Conservation (phyloP, 768 basidiomycete species). For the Lactarius tabidus region DNA sequence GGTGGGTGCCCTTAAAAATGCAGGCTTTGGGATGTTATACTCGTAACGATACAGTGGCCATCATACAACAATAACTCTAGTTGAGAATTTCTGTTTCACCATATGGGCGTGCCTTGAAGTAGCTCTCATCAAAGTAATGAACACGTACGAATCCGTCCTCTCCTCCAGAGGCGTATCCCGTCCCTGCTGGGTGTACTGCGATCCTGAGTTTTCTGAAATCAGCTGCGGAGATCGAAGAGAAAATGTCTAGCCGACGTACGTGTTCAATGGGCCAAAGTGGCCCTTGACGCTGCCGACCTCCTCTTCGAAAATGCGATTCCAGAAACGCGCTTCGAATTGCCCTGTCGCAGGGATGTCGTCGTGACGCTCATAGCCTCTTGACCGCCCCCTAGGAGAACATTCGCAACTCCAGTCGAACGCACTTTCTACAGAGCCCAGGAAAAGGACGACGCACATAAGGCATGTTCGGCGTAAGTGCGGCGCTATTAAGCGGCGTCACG, state of each 20-base stretch:
- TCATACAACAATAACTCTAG: no score
- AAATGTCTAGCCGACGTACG: conserved; percentile 52
- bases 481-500: conserved; percentile 94
- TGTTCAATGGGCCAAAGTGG: conserved; percentile 95
- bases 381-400: no score
- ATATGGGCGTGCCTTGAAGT: conserved; percentile 83
- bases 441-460: conserved; percentile 64
- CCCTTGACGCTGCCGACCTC: conserved; percentile 97
- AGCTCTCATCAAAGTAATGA: no score
- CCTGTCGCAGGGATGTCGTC: conserved; percentile 88
- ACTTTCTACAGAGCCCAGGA: neutral
- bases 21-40: no score
- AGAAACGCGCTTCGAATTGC: conserved; percentile 98
- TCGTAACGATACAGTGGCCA: no score
- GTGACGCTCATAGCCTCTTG: conserved; percentile 98
- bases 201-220: conserved; percentile 50
- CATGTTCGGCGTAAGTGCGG: conserved; percentile 74
- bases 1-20: no score
- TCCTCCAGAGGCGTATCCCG: no score
- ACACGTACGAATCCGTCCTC: no score
- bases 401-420: conserved; percentile 30
- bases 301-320: conserved; percentile 96
- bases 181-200: no score
- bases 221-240: conserved; percentile 16
- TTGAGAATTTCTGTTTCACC: conserved; percentile 80